phyloP scores from a whole-genome alignment of 352 stramenopile genomes.

The Pythium grandisporangium region DNA sequence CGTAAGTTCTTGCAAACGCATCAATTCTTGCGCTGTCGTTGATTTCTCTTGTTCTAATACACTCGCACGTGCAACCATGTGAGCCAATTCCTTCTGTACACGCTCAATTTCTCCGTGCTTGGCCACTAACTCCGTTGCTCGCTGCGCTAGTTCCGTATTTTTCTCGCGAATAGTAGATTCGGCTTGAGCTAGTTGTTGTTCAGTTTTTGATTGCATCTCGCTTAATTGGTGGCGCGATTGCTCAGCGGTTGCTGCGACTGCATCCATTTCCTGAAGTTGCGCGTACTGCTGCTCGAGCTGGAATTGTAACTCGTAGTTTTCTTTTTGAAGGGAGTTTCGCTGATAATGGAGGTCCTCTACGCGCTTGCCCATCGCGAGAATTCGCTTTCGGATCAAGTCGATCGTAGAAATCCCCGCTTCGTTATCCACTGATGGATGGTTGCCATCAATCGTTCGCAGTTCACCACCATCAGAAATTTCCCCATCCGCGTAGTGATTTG shows the following conservation, averaged over 20 bases:
- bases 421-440: too few relatives aligned
- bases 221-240: constrained; percentile 33
- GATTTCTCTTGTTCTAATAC: constrained; percentile 26
- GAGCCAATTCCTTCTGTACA: constrained; percentile 14
- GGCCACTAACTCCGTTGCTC: constrained; percentile 18
- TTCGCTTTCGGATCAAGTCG: constrained; percentile 44
- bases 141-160: constrained; percentile 9
- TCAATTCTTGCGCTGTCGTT: constrained; percentile 19
- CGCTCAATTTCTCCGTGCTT: constrained; percentile 16
- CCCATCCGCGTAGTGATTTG: too few relatives aligned
- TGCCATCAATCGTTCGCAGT: too few relatives aligned
- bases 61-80: constrained; percentile 7
- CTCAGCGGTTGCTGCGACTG: constrained; percentile 17
- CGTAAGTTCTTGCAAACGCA: constrained; percentile 19
- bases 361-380: constrained; percentile 49
- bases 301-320: constrained; percentile 69
- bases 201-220: constrained; percentile 14
- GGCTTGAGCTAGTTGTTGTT: constrained; percentile 9
- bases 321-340: constrained; percentile 57
- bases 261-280: constrained; percentile 36
- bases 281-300: constrained; percentile 45
- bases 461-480: too few relatives aligned
- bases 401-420: constrained; percentile 13
- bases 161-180: constrained; percentile 16
- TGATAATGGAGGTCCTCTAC: constrained; percentile 67